Evolutionary conservation across 345 rosid species (phyloP), one percentile per base, ranked within the genome.

Genomic region (Citrus medica): DNA sequence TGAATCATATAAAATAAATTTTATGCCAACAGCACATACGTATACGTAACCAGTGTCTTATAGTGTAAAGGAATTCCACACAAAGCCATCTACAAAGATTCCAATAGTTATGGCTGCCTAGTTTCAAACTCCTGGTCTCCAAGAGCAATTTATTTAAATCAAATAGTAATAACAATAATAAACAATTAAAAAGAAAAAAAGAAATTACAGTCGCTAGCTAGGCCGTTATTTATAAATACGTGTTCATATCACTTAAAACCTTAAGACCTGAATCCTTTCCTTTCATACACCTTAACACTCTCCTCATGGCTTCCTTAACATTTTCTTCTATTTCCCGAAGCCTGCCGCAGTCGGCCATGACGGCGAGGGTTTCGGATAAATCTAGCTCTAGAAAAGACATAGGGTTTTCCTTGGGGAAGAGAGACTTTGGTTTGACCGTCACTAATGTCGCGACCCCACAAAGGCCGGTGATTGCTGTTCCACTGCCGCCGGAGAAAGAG

Each of bases 281-380:
- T 46, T 65, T 13, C 9, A 25, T 58, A 37, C 46, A 4, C 28
- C 63, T 78, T n/a, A 40, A 17, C 13, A 27, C 62, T 46, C 38
- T 74, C 79, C 10, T 24, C 71, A 91, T 91, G 94, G 88, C 90
- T 80, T 86, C 88, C 79, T 38, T 84, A 35, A 9, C 79, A 33
- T 83, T 82, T 73, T 83, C 87, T 4, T 59, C 76, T 25, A 5
- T 56, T 42, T 59, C 59, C 24, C 79, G 51, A 77, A 77, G 17
- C 67, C 82, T 85, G 48, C 38, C 84, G 24, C 69, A 68, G 30
- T 79, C 76, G 25, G 28, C 81, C 46, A 48, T 51, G 69, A 33
- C 76, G 76, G 58, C 58, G 22, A 53, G 21, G 58, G 80, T 71
- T 76, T 85, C 79, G 66, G 63, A 78, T 25, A 77, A 69, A 32